A percentile compares a stretch with the other conserved stretches of the same genome.
phyloP scores from a whole-genome alignment of 495 filamentous ascomycete species.

The Lepidopterella palustris region DNA sequence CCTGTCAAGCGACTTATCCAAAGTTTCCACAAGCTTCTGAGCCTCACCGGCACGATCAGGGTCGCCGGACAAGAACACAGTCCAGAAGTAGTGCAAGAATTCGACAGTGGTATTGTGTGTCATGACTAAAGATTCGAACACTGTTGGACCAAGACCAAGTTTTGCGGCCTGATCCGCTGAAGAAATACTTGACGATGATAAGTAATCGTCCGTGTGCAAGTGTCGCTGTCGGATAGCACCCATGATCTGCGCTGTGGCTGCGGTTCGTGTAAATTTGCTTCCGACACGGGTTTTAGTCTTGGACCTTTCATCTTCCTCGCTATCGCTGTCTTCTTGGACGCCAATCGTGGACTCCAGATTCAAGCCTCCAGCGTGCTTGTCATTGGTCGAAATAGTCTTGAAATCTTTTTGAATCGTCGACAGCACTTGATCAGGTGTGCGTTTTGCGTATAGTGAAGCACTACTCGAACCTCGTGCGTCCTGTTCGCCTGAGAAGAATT shows the following conservation, averaged over 20 bases:
- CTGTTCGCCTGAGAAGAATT: conserved; percentile 65
- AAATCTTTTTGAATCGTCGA: conserved; percentile 57
- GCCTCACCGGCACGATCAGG: conserved; percentile 68
- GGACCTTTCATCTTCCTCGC: conserved; percentile 46
- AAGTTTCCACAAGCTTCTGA: conserved; percentile 65
- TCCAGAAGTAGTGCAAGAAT: conserved; percentile 95
- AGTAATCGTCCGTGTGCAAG: conserved; percentile 44
- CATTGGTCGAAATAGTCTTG: conserved; percentile 27
- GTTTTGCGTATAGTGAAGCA: conserved; percentile 23
- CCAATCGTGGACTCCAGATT: conserved; percentile 55
- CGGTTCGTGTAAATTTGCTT: conserved; percentile 48
- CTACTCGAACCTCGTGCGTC: conserved; percentile 29
- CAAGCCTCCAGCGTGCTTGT: conserved; percentile 41
- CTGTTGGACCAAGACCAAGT: conserved; percentile 56
- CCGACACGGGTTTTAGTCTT: conserved; percentile 49
- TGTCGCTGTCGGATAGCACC: conserved; percentile 50
- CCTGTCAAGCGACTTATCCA: conserved; percentile 66
- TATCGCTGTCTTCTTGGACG: conserved; percentile 60
- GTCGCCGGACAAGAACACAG: conserved; percentile 77
- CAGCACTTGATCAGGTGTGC: conserved; percentile 55
- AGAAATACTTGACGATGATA: conserved; percentile 13
- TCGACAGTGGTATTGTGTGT: conserved; percentile 91
- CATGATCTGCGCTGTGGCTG: conserved; percentile 53
- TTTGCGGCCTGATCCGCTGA: conserved; percentile 38
- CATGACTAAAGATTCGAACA: conserved; percentile 68